Conservation (phyloP, 164 flowering plant species). For the Platanus orientalis region DNA sequence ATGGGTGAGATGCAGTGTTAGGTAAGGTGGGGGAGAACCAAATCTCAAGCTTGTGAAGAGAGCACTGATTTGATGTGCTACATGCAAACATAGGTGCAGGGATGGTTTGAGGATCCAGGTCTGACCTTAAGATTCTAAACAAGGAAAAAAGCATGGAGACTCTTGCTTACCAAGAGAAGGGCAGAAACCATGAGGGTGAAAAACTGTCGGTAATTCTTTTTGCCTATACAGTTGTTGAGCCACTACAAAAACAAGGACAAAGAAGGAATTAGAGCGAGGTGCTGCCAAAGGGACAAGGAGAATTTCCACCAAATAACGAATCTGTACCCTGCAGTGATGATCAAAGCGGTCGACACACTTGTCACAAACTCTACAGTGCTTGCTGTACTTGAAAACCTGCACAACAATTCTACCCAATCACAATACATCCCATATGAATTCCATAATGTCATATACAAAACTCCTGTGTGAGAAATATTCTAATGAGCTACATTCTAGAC, state of each 20-base stretch:
- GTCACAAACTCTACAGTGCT: constrained; percentile 99
- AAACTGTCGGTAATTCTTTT: constrained; percentile 80
- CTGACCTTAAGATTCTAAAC: neutral
- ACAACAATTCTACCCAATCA: constrained; percentile 6
- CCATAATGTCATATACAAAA: too few relatives aligned
- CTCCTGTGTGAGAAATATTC: too few relatives aligned
- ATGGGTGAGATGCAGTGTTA: neutral
- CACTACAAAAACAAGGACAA: constrained; percentile 57
- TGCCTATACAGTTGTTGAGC: constrained; percentile 97
- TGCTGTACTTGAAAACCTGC: constrained; percentile 97
- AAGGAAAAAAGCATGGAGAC: constrained; percentile 6
- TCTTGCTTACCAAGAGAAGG: constrained; percentile 78
- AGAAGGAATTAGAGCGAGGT: constrained; percentile 13
- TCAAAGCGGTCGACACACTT: constrained; percentile 91
- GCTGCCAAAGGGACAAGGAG: neutral
- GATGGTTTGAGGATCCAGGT: neutral
- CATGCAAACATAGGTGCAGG: neutral
- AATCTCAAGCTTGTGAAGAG: neutral
- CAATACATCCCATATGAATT: neutral
- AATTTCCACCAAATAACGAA: constrained; percentile 6
- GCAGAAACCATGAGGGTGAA: constrained; percentile 89
- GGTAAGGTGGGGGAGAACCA: neutral
- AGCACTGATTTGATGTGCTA: neutral
- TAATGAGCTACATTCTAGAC: too few relatives aligned
- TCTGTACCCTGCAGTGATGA: constrained; percentile 94